A percentile compares a stretch with the other conserved stretches of the same genome.
Conservation (phyloP, 192 early-diverging fungal genomes). For the Coemansia sp. region DNA sequence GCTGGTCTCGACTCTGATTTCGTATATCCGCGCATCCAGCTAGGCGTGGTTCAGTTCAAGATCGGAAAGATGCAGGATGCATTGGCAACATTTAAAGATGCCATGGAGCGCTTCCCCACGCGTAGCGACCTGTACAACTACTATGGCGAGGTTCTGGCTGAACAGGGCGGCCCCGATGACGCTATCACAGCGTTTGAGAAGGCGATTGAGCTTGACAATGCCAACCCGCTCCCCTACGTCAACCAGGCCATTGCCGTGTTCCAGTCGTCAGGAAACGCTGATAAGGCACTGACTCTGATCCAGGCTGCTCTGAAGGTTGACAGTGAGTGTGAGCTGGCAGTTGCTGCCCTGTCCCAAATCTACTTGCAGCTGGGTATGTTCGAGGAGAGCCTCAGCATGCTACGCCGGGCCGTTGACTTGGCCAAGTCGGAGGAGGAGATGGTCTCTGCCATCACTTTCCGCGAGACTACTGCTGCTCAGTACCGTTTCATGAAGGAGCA, state of each 20-base stretch:
- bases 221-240: conserved; percentile 95
- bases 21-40: conserved; percentile 92
- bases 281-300: conserved; percentile 73
- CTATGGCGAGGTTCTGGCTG: conserved; percentile 91
- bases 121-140: conserved; percentile 95
- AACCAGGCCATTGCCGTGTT: conserved; percentile 88
- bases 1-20: conserved; percentile 77
- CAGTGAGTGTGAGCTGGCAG: conserved; percentile 94
- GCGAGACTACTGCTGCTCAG: conserved; percentile 65
- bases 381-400: conserved; percentile 79
- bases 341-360: conserved; percentile 74
- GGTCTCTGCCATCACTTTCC: conserved; percentile 73
- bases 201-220: conserved; percentile 75
- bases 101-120: conserved; percentile 72
- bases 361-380: conserved; percentile 85
- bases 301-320: conserved; percentile 85
- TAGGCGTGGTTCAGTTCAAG: conserved; percentile 93
- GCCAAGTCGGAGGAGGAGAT: conserved; percentile 90
- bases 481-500: conserved; percentile 59
- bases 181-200: conserved; percentile 87
- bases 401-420: conserved; percentile 78
- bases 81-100: conserved; percentile 77
- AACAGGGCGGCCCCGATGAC: conserved; percentile 80
- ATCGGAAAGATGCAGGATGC: conserved; percentile 73
- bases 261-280: conserved; percentile 75